Conservation (phyloP, 805 yeast genomes). For the Isabelozyma gotoi region DNA sequence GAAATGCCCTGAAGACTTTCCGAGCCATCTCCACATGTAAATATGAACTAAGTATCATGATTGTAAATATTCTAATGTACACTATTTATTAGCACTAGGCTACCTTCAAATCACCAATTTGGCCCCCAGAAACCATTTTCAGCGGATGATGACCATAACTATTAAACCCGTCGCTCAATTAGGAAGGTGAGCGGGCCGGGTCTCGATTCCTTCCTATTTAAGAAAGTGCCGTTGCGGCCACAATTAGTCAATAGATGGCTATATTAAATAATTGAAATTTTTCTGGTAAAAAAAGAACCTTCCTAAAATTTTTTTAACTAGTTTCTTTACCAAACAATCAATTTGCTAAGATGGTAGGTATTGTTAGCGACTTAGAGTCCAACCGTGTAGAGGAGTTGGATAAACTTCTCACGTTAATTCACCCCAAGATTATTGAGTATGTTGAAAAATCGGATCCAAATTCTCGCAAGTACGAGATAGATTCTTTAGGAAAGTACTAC, state of each 20-base stretch:
- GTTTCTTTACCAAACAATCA: neutral
- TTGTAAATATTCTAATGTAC: neutral
- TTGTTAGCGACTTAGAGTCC: slow-evolving; percentile 35
- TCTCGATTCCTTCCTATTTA: neutral
- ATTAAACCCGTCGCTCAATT: neutral
- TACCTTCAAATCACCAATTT: no score
- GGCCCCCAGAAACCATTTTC: no score
- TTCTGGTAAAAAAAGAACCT: no score
- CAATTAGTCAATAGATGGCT: no score
- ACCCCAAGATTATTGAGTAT: slow-evolving; percentile 52
- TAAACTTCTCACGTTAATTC: slow-evolving; percentile 47
- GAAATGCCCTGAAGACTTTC: no score
- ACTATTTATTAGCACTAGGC: no score
- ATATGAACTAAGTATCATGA: neutral
- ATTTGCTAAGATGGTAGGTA: neutral
- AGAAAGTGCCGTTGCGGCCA: neutral
- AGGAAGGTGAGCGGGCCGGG: neutral
- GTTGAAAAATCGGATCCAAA: slow-evolving; percentile 46
- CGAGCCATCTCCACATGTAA: neutral
- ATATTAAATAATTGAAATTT: no score
- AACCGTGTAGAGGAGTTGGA: slow-evolving; percentile 60
- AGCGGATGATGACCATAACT: no score
- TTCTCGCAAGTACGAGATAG: slow-evolving; percentile 27
- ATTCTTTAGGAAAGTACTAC: slow-evolving; percentile 51
- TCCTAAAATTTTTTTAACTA: no score